Conservation (phyloP, 345 rosid genomes). For the Aethionema arabicum region DNA sequence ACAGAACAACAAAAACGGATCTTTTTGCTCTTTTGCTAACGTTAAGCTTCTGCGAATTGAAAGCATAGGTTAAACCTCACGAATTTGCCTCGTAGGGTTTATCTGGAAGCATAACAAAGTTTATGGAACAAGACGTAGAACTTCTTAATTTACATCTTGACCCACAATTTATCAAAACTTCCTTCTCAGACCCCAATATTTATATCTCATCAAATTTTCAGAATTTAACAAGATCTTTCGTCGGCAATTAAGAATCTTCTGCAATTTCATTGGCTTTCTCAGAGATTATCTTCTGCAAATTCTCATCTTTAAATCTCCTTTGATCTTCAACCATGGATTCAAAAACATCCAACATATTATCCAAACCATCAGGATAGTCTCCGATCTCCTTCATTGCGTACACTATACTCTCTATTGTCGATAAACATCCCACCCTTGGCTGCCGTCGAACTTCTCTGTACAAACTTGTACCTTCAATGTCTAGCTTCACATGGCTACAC, state of each 20-base stretch:
- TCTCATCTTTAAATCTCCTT: conserved; percentile 63
- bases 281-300: conserved; percentile 34
- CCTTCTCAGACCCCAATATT: not conserved
- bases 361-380: conserved; percentile 48
- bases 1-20: conserved; percentile 5
- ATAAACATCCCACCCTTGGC: conserved; percentile 74
- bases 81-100: not conserved
- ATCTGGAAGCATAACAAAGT: not conserved
- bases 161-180: not conserved
- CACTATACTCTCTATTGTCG: conserved; percentile 81
- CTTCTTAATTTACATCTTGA: conserved; percentile 2
- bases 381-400: conserved; percentile 62
- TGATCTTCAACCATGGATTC: conserved; percentile 80
- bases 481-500: conserved; percentile 68
- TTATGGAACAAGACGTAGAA: conserved; percentile 4
- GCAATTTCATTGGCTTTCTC: not conserved
- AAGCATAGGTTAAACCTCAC: conserved; percentile 26
- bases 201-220: not conserved
- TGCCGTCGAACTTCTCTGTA: conserved; percentile 70
- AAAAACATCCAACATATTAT: conserved; percentile 66
- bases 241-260: not conserved
- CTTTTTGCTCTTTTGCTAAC: conserved; percentile 18
- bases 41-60: conserved; percentile 30
- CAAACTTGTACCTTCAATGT: conserved; percentile 56
- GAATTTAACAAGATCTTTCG: conserved; percentile 1